Evolutionary conservation across 257 asterid species (phyloP).

Genomic region (Solanum corneliomulleri): DNA sequence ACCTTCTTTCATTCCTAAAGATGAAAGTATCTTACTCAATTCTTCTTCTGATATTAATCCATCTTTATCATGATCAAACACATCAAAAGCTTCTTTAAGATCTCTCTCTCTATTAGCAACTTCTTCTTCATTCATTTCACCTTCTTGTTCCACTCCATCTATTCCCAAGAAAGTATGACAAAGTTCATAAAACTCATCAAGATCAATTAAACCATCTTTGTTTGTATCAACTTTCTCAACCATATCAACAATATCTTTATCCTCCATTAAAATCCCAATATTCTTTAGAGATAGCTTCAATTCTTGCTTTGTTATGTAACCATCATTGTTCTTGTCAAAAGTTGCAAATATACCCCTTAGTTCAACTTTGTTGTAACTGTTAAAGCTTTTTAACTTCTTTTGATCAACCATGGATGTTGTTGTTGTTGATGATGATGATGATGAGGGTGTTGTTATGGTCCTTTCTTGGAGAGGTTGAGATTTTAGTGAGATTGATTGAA

Average conservation of each 20-base stretch:
- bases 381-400: background rate
- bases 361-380: conserved; percentile 1
- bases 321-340: conserved; percentile 76
- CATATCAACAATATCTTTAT: conserved; percentile 56
- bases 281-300: conserved; percentile 49
- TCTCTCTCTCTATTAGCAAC: conserved; percentile 1
- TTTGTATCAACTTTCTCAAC: conserved; percentile 49
- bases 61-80: conserved; percentile 70
- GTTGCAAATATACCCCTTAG: conserved; percentile 46
- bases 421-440: background rate
- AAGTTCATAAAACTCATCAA: conserved; percentile 57
- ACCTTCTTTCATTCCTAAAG: conserved; percentile 58
- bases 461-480: background rate
- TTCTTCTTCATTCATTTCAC: conserved; percentile 9
- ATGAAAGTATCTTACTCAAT: conserved; percentile 53
- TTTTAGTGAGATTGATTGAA: conserved; percentile 2
- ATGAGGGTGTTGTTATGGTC: background rate
- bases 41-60: conserved; percentile 65
- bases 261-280: conserved; percentile 49
- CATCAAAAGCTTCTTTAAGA: conserved; percentile 65
- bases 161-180: conserved; percentile 25
- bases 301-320: conserved; percentile 64
- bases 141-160: background rate
- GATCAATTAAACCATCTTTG: conserved; percentile 69
- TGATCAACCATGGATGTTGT: background rate